phyloP scores from a whole-genome alignment of 1,284 basidiomycete genomes.

The Malassezia sympodialis region DNA sequence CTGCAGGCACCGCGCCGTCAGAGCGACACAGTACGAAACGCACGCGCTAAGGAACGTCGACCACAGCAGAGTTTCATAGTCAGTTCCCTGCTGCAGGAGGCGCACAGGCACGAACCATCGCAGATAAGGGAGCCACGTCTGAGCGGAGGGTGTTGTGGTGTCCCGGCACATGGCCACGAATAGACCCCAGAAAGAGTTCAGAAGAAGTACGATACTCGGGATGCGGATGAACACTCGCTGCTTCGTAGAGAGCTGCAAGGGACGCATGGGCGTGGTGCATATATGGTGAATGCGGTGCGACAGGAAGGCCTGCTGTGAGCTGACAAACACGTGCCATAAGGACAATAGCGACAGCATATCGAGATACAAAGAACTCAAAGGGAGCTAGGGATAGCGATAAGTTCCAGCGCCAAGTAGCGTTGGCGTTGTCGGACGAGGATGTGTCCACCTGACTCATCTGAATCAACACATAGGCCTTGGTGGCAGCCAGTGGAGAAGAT shows the following conservation, averaged over 20 bases:
- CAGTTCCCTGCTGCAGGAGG: neutral
- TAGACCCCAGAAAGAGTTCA: constrained; percentile 19
- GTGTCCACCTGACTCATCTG: neutral
- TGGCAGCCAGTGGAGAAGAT: neutral
- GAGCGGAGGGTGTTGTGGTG: constrained; percentile 18
- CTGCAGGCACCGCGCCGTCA: constrained; percentile 9
- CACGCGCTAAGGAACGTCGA: constrained; percentile 9
- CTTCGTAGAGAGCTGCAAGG: constrained; percentile 17
- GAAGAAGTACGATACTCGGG: constrained; percentile 27
- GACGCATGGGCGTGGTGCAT: constrained; percentile 32
- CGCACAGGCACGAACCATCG: constrained; percentile 11
- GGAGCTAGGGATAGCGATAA: constrained; percentile 7
- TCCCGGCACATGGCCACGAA: constrained; percentile 22
- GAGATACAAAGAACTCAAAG: constrained; percentile 34
- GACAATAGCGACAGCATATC: constrained; percentile 30
- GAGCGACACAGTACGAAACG: constrained; percentile 9
- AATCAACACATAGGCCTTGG: neutral
- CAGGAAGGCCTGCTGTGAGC: neutral
- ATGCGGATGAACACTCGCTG: constrained; percentile 28
- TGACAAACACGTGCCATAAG: constrained; percentile 17
- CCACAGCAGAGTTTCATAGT: constrained; percentile 7
- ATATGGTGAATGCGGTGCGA: constrained; percentile 36
- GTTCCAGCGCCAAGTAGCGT: neutral
- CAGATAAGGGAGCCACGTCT: constrained; percentile 22
- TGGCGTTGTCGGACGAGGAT: neutral